Evolutionary conservation across 2,329 filamentous ascomycete species (phyloP).

Genomic region (Fusarium sp.): DNA sequence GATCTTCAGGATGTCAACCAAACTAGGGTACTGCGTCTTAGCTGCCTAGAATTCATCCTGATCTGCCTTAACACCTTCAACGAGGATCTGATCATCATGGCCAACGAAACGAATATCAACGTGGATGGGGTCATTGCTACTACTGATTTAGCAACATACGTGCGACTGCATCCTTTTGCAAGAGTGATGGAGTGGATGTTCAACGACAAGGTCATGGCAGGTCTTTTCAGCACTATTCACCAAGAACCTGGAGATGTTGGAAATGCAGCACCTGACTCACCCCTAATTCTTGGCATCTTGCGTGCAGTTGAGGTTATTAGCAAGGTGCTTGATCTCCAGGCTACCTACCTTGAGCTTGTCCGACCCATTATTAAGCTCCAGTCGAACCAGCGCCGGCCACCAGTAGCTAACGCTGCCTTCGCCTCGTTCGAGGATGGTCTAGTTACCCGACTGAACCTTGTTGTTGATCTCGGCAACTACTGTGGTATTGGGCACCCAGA

Average conservation of each 20-base stretch:
- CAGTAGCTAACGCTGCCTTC: slow-evolving; percentile 77
- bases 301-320: slow-evolving; percentile 87
- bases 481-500: slow-evolving; percentile 86
- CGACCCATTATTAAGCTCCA: slow-evolving; percentile 80
- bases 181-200: slow-evolving; percentile 99
- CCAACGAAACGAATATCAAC: slow-evolving; percentile 80
- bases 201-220: slow-evolving; percentile 86
- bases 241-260: slow-evolving; percentile 80
- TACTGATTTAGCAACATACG: slow-evolving; percentile 82
- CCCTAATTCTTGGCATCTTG: slow-evolving; percentile 82
- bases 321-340: slow-evolving; percentile 85
- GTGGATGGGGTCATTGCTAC: slow-evolving; percentile 82
- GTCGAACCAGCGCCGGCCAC: slow-evolving; percentile 67
- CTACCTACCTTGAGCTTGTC: slow-evolving; percentile 92
- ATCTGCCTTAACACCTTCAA: slow-evolving; percentile 89
- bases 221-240: slow-evolving; percentile 82
- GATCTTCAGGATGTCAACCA: slow-evolving; percentile 77
- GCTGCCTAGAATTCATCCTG: slow-evolving; percentile 86
- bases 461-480: slow-evolving; percentile 87
- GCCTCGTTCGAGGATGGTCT: slow-evolving; percentile 94
- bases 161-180: slow-evolving; percentile 90
- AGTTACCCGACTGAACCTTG: slow-evolving; percentile 80
- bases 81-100: slow-evolving; percentile 89
- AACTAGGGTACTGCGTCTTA: slow-evolving; percentile 78
- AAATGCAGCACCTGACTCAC: slow-evolving; percentile 80